Percentiles rank a stretch among this genome's conserved stretches.
Conservation (phyloP, 78 protist species). For the Emiliania huxleyi region DNA sequence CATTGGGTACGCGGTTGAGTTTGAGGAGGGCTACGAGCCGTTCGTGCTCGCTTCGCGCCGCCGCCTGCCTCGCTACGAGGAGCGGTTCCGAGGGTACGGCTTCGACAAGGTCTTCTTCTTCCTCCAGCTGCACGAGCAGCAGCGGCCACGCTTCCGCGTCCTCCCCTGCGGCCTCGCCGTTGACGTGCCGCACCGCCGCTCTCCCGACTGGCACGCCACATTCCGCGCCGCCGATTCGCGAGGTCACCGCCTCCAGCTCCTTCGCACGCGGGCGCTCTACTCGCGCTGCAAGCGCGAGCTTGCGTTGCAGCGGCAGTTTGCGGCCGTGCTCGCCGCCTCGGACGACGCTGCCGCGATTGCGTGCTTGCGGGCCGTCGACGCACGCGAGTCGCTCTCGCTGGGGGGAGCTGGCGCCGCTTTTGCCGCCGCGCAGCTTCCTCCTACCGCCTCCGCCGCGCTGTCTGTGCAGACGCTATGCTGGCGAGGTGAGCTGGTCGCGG, state of each 20-base stretch:
- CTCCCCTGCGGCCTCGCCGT: not conserved
- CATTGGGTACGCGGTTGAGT: not conserved
- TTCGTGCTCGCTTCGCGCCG: not conserved
- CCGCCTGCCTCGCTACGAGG: not conserved
- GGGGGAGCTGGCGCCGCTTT: too few species aligned
- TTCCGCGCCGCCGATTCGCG: not conserved
- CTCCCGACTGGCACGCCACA: not conserved
- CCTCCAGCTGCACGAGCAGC: not conserved
- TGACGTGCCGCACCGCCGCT: not conserved
- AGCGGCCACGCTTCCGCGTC: not conserved
- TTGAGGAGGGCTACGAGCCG: not conserved
- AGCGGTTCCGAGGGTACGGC: not conserved
- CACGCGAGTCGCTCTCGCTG: not conserved
- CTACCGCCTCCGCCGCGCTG: too few species aligned
- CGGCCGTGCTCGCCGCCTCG: not conserved
- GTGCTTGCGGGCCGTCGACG: not conserved
- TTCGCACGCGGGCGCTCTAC: not conserved
- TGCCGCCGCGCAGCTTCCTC: too few species aligned
- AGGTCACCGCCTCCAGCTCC: not conserved
- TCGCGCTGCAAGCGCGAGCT: not conserved
- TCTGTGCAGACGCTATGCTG: too few species aligned
- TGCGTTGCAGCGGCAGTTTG: not conserved
- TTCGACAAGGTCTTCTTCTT: not conserved
- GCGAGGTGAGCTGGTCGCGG: too few species aligned
- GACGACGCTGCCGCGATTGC: not conserved